phyloP scores from a whole-genome alignment of 768 basidiomycete genomes.

The Pisolithus albus region DNA sequence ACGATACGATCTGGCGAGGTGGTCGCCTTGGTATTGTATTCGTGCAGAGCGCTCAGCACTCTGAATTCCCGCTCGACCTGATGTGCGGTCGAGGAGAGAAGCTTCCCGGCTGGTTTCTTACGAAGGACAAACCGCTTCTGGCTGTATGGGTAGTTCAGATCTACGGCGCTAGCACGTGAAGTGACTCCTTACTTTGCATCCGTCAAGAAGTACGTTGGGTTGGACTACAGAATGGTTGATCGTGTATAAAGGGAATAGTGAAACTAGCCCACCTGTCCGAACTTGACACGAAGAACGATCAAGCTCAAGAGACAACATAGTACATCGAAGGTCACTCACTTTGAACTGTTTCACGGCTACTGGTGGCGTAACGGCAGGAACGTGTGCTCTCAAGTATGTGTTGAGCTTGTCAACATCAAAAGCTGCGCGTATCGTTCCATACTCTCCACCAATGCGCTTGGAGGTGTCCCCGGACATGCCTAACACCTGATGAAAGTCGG shows the following conservation, averaged over 20 bases:
- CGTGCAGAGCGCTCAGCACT: slow-evolving; percentile 70
- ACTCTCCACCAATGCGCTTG: slow-evolving; percentile 64
- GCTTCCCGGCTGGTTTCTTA: slow-evolving; percentile 84
- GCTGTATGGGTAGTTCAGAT: slow-evolving; percentile 23
- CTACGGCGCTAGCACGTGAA: not conserved
- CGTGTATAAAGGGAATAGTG: not conserved
- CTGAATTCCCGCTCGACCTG: slow-evolving; percentile 91
- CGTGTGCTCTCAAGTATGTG: slow-evolving; percentile 52
- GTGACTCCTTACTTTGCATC: slow-evolving; percentile 52
- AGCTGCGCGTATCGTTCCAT: slow-evolving; percentile 63
- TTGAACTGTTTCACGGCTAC: slow-evolving; percentile 90
- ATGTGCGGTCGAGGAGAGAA: slow-evolving; percentile 89
- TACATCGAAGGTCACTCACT: slow-evolving; percentile 35
- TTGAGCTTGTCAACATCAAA: slow-evolving; percentile 64
- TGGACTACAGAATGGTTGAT: slow-evolving; percentile 51
- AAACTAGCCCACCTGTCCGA: slow-evolving; percentile 65
- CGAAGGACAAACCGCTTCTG: slow-evolving; percentile 73
- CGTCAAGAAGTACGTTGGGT: slow-evolving; percentile 92
- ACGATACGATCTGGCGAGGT: slow-evolving; percentile 49
- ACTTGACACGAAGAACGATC: slow-evolving; percentile 38
- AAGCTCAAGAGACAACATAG: not conserved
- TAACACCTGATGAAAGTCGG: not conserved
- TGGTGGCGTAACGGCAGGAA: slow-evolving; percentile 51
- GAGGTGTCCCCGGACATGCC: slow-evolving; percentile 15
- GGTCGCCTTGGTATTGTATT: slow-evolving; percentile 52